Evolutionary conservation across 352 stramenopile genomes (phyloP).

Genomic region (Phytophthora sp.): DNA sequence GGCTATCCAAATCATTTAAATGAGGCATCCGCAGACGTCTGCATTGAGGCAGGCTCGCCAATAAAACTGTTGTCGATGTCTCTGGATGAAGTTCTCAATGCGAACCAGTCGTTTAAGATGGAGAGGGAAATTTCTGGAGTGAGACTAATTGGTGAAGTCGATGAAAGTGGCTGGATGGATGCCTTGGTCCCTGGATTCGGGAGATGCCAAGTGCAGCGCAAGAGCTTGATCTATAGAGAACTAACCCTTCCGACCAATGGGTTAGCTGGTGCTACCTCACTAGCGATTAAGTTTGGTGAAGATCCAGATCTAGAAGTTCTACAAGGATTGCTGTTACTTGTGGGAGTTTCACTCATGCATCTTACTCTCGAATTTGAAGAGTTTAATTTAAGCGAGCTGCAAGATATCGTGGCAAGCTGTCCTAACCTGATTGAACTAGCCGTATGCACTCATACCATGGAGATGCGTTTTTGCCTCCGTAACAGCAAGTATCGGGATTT

Average conservation of each 20-base stretch:
- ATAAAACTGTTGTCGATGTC: constrained; percentile 12
- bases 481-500: constrained; percentile 31
- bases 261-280: constrained; percentile 29
- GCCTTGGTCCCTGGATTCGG: constrained; percentile 33
- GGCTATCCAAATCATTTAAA: not conserved
- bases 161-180: constrained; percentile 5
- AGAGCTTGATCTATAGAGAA: constrained; percentile 11
- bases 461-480: constrained; percentile 27
- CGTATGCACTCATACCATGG: constrained; percentile 25
- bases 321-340: constrained; percentile 27
- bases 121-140: constrained; percentile 24
- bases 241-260: constrained; percentile 18
- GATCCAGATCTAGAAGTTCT: constrained; percentile 24
- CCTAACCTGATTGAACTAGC: constrained; percentile 31
- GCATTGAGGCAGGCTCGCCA: constrained; percentile 12
- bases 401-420: constrained; percentile 32
- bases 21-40: constrained; percentile 18
- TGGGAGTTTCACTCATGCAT: constrained; percentile 29
- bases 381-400: constrained; percentile 23
- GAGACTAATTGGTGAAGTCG: constrained; percentile 2
- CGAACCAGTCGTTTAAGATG: constrained; percentile 10
- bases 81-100: constrained; percentile 9
- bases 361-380: constrained; percentile 25
- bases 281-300: constrained; percentile 29
- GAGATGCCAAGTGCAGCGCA: constrained; percentile 23